Conservation (phyloP, 2,329 filamentous ascomycete species). For the Beauveria scarabaeidicola region DNA sequence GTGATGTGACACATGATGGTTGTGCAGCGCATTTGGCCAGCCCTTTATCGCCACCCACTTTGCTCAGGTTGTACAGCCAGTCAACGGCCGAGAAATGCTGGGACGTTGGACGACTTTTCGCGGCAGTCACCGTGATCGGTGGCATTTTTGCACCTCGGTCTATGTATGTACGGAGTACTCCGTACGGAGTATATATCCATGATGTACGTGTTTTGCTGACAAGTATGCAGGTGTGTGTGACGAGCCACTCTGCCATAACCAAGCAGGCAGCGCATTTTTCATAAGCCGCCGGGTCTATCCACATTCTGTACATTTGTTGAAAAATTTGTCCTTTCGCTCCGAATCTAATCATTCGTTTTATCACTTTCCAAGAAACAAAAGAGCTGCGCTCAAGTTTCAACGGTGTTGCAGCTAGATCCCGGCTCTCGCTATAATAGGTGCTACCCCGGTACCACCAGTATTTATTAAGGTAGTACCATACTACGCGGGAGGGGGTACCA, state of each 20-base stretch:
- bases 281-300: neutral
- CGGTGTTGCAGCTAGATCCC: constrained; percentile 1
- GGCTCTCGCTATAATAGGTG: neutral
- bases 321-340: neutral
- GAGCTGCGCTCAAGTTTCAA: neutral
- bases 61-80: neutral
- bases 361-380: neutral
- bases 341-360: no score
- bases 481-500: no score
- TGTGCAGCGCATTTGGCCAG: neutral
- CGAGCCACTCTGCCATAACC: neutral
- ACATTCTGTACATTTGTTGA: neutral
- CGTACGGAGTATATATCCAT: neutral
- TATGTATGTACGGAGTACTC: neutral
- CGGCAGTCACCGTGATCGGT: neutral
- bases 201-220: neutral
- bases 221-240: neutral
- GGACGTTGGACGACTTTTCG: neutral
- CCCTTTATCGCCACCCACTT: neutral
- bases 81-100: neutral
- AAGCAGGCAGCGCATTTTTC: no score
- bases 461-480: no score
- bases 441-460: neutral
- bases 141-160: neutral
- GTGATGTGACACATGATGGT: constrained; percentile 8